Evolutionary conservation across 2,329 filamentous ascomycete species (phyloP).

Genomic region (Penicillium decumbens): DNA sequence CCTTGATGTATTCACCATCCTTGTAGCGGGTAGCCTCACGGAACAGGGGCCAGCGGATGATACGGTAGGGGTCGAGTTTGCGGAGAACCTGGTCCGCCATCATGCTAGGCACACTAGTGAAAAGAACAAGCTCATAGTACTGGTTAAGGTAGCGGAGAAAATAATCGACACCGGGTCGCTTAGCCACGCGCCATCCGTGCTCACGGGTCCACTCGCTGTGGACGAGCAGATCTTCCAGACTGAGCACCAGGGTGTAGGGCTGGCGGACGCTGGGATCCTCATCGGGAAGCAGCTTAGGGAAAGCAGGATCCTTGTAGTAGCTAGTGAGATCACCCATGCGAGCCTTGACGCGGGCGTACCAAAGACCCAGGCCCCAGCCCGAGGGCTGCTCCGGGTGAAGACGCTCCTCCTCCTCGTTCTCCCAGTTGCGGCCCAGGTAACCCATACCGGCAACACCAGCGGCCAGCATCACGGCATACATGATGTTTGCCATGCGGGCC

Average conservation of each 20-base stretch:
- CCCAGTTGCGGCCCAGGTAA: constrained; percentile 87
- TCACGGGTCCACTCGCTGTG: constrained; percentile 93
- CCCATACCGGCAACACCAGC: constrained; percentile 56
- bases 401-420: constrained; percentile 65
- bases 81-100: constrained; percentile 82
- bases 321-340: constrained; percentile 70
- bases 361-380: constrained; percentile 69
- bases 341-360: constrained; percentile 75
- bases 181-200: constrained; percentile 91
- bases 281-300: constrained; percentile 79
- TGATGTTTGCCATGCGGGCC: constrained; percentile 68
- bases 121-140: constrained; percentile 96
- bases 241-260: constrained; percentile 88
- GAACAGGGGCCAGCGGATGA: constrained; percentile 92
- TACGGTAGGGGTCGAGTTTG: constrained; percentile 91
- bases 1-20: constrained; percentile 94
- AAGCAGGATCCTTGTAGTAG: constrained; percentile 95
- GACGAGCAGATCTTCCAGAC: constrained; percentile 86
- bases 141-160: constrained; percentile 94
- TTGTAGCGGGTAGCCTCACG: constrained; percentile 96
- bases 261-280: constrained; percentile 70
- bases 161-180: constrained; percentile 92
- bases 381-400: constrained; percentile 68
- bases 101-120: constrained; percentile 80
- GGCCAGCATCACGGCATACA: constrained; percentile 60